Percentiles rank a stretch among this genome's conserved stretches.
Evolutionary conservation across 768 basidiomycete species (phyloP).

Genomic region (Amyloporia xantha): DNA sequence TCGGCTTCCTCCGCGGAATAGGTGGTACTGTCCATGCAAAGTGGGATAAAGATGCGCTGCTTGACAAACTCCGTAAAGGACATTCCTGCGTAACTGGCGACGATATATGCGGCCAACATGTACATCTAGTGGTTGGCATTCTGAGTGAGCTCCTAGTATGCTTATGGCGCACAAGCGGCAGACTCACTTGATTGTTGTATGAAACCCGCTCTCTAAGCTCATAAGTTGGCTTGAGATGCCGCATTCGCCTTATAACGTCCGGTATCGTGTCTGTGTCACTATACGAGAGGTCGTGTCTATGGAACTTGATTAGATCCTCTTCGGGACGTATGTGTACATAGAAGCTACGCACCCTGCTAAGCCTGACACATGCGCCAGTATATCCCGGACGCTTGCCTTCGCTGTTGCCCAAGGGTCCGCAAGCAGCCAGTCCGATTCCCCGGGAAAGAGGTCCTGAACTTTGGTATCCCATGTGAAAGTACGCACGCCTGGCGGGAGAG

Average conservation of each 20-base stretch:
- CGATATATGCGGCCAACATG: constrained; percentile 28
- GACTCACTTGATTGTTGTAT: constrained; percentile 38
- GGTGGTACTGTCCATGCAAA: constrained; percentile 37
- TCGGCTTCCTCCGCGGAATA: constrained; percentile 30
- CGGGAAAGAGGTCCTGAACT: constrained; percentile 31
- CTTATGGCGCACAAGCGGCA: not conserved
- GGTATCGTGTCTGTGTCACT: constrained; percentile 22
- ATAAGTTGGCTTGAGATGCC: constrained; percentile 25
- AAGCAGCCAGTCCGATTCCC: constrained; percentile 32
- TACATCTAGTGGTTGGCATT: constrained; percentile 28
- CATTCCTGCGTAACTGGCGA: constrained; percentile 27
- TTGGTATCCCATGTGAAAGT: constrained; percentile 26
- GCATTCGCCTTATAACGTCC: constrained; percentile 22
- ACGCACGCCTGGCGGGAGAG: constrained; percentile 15
- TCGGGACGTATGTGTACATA: not conserved
- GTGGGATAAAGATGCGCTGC: constrained; percentile 33
- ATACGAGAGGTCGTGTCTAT: constrained; percentile 31
- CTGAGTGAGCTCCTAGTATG: no score
- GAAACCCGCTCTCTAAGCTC: constrained; percentile 33
- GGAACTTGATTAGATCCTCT: not conserved
- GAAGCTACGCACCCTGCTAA: constrained; percentile 25
- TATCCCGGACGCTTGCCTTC: constrained; percentile 31
- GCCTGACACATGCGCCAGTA: constrained; percentile 36
- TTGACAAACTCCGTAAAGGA: constrained; percentile 35
- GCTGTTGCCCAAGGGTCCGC: constrained; percentile 31